Base-by-base conservation (phyloP, 2,329 filamentous ascomycete genomes). In the Diaporthe aspalathi region DNA sequence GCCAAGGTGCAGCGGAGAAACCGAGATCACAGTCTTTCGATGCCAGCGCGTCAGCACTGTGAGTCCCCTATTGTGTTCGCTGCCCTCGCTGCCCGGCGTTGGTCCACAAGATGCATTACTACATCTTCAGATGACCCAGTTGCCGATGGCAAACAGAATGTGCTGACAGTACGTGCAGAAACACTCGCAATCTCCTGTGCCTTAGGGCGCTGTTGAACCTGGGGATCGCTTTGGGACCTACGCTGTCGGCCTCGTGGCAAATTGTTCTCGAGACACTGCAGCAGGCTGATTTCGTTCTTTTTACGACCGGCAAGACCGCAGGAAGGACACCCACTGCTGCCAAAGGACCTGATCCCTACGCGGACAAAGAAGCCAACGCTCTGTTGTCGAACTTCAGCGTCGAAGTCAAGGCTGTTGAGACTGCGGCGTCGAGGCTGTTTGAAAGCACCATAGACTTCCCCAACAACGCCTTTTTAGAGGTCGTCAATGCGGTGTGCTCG, bases 401-500 rank as follows among this genome's bases (percentile, higher is more conserved):
- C 0, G 96, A 99, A 79, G 92, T 97, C 35, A 89, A 92, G 72
- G 94, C 96, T 40, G 95, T 98, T 0, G 94, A 98, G 80, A 92
- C 92, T 8, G 96, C 96, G 3, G 94, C 94, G 1, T 90, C 91
- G 1, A 90, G 96, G 73, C 85, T 99, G 22, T 91, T 98, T 71
- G 96, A 98, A 79, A 97, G 94, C 81, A 98, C 95, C 0, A 87
- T 92, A 20, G 95, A 98, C 76, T 98, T 97, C 76, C 94, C 94
- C 0, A 94, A 95, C 74, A 87, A 90, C 20, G 86, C 94, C 0
- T 98, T 98, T 76, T 84, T 92, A 6, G 89, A 93, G 74, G 90
- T 98, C 12, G 85, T 98, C 1, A 84, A 86, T 68, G 92, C 94
- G 0, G 86, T 97, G 5, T 94, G 94, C 77, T 86, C 88, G 56